A percentile compares a stretch with the other conserved stretches of the same genome.
Conservation (phyloP, 306 rosid genomes). For the Rosa multiflora region DNA sequence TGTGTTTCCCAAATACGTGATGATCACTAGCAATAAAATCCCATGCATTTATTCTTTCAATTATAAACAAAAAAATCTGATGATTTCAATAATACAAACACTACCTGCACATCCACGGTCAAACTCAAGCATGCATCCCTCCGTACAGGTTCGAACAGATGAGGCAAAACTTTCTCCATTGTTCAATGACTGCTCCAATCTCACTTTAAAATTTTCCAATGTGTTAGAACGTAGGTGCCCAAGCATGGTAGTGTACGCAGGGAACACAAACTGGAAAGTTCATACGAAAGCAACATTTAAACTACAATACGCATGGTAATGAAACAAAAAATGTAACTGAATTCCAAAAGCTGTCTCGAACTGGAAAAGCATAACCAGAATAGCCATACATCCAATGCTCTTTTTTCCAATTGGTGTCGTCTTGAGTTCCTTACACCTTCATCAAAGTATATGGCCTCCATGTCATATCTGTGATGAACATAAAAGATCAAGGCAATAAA, state of each 20-base stretch:
- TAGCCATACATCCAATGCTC: slow-evolving; percentile 64
- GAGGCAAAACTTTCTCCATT: slow-evolving; percentile 79
- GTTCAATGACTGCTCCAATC: slow-evolving; percentile 60
- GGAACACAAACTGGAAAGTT: slow-evolving; percentile 62
- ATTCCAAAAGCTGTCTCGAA: neutral
- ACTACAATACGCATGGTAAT: neutral
- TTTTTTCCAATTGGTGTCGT: slow-evolving; percentile 58
- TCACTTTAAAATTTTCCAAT: slow-evolving; percentile 54
- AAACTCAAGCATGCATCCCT: slow-evolving; percentile 51
- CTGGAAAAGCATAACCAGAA: neutral
- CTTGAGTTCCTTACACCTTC: slow-evolving; percentile 75
- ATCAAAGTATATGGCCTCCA: slow-evolving; percentile 70
- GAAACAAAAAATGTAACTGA: neutral
- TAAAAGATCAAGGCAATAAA: neutral
- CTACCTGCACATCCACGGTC: slow-evolving; percentile 78
- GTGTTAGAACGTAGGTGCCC: slow-evolving; percentile 69
- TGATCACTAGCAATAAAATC: slow-evolving; percentile 10
- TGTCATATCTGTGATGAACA: slow-evolving; percentile 58
- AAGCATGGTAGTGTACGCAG: slow-evolving; percentile 58
- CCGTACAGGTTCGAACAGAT: slow-evolving; percentile 40
- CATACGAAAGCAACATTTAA: slow-evolving; percentile 12
- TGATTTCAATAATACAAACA: neutral
- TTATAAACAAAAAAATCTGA: neutral
- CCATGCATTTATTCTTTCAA: neutral
- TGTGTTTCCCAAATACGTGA: neutral